These are phyloP conservation scores for Xylaria grammica DNA, from an alignment of 495 filamentous ascomycete genomes.

Conservation along the genomic window DNA sequence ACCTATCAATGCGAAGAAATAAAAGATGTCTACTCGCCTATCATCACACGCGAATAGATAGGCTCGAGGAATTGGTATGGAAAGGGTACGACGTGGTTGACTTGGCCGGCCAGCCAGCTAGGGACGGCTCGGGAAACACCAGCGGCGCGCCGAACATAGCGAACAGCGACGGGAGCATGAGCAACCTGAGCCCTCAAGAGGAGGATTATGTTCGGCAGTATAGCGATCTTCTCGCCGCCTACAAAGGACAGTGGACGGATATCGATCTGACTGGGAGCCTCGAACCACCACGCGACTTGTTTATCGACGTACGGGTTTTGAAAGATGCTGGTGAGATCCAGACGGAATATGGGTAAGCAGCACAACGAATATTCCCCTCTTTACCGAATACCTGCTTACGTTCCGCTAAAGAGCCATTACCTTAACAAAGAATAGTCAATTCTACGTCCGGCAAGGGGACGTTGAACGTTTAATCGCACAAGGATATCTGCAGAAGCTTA, in stretches of 20 bases:
- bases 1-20: slow-evolving; percentile 92
- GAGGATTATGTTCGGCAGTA: slow-evolving; percentile 95
- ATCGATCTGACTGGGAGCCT: slow-evolving; percentile 94
- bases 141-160: slow-evolving; percentile 31
- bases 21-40: slow-evolving; percentile 97
- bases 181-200: slow-evolving; percentile 93
- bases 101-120: slow-evolving; percentile 47
- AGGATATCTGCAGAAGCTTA: slow-evolving; percentile 94
- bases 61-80: slow-evolving; percentile 95
- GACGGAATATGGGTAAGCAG: slow-evolving; percentile 93
- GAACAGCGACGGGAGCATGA: slow-evolving; percentile 58
- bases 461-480: slow-evolving; percentile 94
- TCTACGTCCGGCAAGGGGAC: slow-evolving; percentile 95
- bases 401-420: slow-evolving; percentile 76
- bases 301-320: slow-evolving; percentile 95
- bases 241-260: slow-evolving; percentile 99
- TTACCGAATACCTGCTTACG: slow-evolving; percentile 27
- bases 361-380: slow-evolving; percentile 4
- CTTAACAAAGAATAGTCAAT: slow-evolving; percentile 96
- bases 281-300: slow-evolving; percentile 92
- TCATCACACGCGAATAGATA: slow-evolving; percentile 86
- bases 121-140: slow-evolving; percentile 35
- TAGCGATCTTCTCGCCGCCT: slow-evolving; percentile 88
- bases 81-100: slow-evolving; percentile 77
- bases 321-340: slow-evolving; percentile 99